Base-by-base conservation (phyloP, 2,329 filamentous ascomycete genomes). In the Aspergillus ibericus region DNA sequence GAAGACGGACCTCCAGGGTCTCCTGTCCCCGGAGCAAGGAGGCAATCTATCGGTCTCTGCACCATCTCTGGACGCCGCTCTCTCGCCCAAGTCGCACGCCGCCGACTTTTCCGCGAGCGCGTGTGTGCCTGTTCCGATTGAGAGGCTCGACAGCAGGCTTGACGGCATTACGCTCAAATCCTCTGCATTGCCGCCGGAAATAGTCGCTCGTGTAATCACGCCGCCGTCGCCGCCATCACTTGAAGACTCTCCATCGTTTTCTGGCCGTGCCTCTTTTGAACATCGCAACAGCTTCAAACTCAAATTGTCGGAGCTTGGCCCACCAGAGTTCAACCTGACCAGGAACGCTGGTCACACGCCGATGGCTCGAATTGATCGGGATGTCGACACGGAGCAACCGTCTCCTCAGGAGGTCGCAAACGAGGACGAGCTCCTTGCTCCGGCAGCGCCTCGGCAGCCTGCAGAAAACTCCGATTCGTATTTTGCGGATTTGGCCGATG, bases 161-260 rank as follows among this genome's bases (percentile, higher is more conserved):
- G 78, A 81, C 59, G 78, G 78, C 5, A 81, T 81, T 57, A 80
- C 75, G 5, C 70, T 80, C 51, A 80, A 80, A 56, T 79, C 78
- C 3, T 75, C 76, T 18, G 77, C 73, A 4, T 65, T 80, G 38
- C 75, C 74, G 25, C 77, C 77, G 4, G 75, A 74, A 54, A 70
- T 80, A 16, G 72, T 77, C 16, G 77, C 76, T 40, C 76, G 72
- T 59, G 74, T 79, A 54, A 75, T 78, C 62, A 78, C 77, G 29
- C 75, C 77, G 29, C 71, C 75, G 29, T 73, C 76, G 8, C 72
- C 73, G 13, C 65, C 67, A 18, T 66, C 70, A 49, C 59, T 65
- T 35, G 69, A 67, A 12, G 61, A 64, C 12, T 69, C 72, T 18
- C 67, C 69, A 36, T 66, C 68, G 25, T 66, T 71, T 13, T 64